These are phyloP conservation scores for Blastocladiella emersonii DNA, from an alignment of 371 early-diverging fungal species.

Conservation along the genomic window DNA sequence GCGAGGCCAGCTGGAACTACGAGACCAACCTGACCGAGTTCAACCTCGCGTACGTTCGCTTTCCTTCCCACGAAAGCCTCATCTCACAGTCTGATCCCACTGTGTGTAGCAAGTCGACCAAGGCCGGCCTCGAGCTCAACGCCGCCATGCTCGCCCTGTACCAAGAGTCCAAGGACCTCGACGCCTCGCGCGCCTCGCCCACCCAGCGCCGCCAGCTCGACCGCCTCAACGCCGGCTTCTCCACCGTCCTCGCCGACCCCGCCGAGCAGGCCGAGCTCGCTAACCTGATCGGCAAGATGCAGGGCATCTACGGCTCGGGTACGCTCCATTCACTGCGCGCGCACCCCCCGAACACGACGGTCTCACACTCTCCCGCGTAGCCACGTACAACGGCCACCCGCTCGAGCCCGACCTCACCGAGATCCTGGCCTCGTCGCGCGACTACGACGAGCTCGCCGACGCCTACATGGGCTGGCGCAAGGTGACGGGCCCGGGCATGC, in stretches of 20 bases:
- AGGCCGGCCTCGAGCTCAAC: constrained; percentile 5
- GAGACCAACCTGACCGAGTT: constrained; percentile 13
- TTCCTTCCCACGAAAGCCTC: too few species aligned
- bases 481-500: constrained; percentile 9
- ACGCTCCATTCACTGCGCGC: too few species aligned
- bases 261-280: constrained; percentile 6
- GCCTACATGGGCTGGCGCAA: constrained; percentile 13
- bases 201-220: constrained; percentile 10
- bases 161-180: background rate
- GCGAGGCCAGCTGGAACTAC: constrained; percentile 8
- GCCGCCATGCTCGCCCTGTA: background rate
- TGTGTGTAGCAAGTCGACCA: background rate
- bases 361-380: too few species aligned
- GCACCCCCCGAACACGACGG: too few species aligned
- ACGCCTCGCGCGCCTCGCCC: background rate
- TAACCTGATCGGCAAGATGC: constrained; percentile 8
- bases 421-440: constrained; percentile 8
- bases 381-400: constrained; percentile 7
- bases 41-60: background rate
- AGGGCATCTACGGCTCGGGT: constrained; percentile 8
- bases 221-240: background rate
- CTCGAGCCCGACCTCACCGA: constrained; percentile 15
- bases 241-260: background rate
- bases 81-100: too few species aligned
- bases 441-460: constrained; percentile 9